Evolutionary conservation across 306 rosid genomes (phyloP).

Genomic region (Chamaecrista fasciculata): DNA sequence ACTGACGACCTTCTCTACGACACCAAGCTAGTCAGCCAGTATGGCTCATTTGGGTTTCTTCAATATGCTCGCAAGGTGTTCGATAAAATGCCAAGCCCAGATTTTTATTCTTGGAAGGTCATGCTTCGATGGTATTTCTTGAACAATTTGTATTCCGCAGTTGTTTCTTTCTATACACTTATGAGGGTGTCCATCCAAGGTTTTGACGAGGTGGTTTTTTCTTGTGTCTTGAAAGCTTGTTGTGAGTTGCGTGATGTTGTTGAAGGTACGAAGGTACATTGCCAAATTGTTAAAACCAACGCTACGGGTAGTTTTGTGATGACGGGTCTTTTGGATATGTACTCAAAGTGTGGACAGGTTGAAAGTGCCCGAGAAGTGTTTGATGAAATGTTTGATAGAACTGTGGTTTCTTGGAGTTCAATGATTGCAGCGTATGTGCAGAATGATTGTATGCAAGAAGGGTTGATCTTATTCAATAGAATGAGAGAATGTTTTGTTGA

Average conservation of each 20-base stretch:
- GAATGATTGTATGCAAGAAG: constrained; percentile 58
- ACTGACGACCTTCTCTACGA: constrained; percentile 28
- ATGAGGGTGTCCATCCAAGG: constrained; percentile 36
- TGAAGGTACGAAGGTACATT: constrained; percentile 50
- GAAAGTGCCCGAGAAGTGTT: constrained; percentile 39
- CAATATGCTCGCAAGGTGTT: constrained; percentile 61
- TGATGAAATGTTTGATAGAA: constrained; percentile 46
- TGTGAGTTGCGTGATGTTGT: constrained; percentile 46
- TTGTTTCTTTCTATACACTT: constrained; percentile 44
- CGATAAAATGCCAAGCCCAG: constrained; percentile 48
- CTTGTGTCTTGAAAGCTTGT: constrained; percentile 57
- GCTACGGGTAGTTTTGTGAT: constrained; percentile 49
- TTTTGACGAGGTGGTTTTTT: constrained; percentile 47
- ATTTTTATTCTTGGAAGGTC: constrained; percentile 58
- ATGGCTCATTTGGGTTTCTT: constrained; percentile 52
- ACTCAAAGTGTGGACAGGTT: constrained; percentile 50
- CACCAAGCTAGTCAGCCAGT: constrained; percentile 56
- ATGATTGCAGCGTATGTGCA: constrained; percentile 76
- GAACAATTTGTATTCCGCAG: constrained; percentile 41
- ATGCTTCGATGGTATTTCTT: constrained; percentile 71
- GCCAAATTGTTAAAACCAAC: constrained; percentile 50
- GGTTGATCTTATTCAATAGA: constrained; percentile 50
- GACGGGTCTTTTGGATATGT: constrained; percentile 53
- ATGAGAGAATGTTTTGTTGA: constrained; percentile 62
- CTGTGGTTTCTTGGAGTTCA: constrained; percentile 74